Conservation (phyloP, 805 yeast genomes). For the Schwanniomyces polymorphus region DNA sequence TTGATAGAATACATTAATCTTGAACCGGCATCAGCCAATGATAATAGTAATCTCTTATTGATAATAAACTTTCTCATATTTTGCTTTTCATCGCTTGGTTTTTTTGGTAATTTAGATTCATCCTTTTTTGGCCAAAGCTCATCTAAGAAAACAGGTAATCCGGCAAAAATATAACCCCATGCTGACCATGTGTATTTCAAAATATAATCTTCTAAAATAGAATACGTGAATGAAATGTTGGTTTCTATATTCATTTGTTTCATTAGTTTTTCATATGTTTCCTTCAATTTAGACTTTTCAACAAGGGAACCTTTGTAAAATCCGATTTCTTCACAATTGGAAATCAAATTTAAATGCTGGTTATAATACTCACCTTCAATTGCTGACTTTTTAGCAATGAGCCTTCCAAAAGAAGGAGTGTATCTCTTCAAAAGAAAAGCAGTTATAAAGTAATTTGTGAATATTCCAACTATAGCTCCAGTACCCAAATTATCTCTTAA, state of each 20-base stretch:
- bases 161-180: conserved; percentile 87
- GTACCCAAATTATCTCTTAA: conserved; percentile 84
- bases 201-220: conserved; percentile 78
- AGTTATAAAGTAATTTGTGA: conserved; percentile 75
- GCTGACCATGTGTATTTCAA: conserved; percentile 95
- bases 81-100: conserved; percentile 44
- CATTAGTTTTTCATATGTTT: conserved; percentile 56
- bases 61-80: conserved; percentile 87
- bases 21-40: conserved; percentile 93
- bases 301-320: conserved; percentile 86
- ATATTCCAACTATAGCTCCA: conserved; percentile 80
- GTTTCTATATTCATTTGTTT: conserved; percentile 55
- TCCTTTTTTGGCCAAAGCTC: conserved; percentile 33
- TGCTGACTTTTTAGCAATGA: conserved; percentile 70
- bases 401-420: conserved; percentile 83
- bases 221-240: conserved; percentile 63
- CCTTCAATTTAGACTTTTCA: conserved; percentile 66
- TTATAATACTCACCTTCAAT: conserved; percentile 89
- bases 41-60: conserved; percentile 85
- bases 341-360: conserved; percentile 79
- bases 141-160: conserved; percentile 80
- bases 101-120: conserved; percentile 1
- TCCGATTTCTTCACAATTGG: conserved; percentile 91
- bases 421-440: conserved; percentile 69
- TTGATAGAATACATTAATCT: conserved; percentile 92